Conservation (phyloP, 805 yeast species). For the Saturnispora quitensis region DNA sequence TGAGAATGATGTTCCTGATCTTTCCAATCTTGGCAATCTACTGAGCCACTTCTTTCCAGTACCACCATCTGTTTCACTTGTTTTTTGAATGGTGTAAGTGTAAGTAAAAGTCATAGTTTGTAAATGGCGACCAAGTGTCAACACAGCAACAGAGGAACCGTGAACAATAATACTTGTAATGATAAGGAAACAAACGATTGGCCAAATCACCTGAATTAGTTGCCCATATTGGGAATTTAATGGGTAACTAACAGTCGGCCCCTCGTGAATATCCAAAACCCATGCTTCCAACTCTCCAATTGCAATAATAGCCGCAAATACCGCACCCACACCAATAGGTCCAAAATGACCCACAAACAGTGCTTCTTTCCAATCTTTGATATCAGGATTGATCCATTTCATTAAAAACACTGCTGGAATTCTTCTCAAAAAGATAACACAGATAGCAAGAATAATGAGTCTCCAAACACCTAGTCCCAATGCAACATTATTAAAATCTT, state of each 20-base stretch:
- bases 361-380: constrained; percentile 59
- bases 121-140: constrained; percentile 71
- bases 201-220: constrained; percentile 35
- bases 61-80: constrained; percentile 40
- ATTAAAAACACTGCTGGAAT: constrained; percentile 47
- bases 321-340: constrained; percentile 51
- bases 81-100: constrained; percentile 70
- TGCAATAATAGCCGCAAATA: constrained; percentile 29
- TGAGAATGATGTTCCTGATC: constrained; percentile 65
- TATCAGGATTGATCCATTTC: constrained; percentile 52
- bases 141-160: constrained; percentile 51
- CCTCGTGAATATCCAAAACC: constrained; percentile 29
- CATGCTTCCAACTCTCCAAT: constrained; percentile 28
- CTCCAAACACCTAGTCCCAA: constrained; percentile 47
- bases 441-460: constrained; percentile 41
- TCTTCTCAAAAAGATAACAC: constrained; percentile 41
- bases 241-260: constrained; percentile 28
- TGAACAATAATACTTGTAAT: constrained; percentile 50
- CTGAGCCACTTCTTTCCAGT: constrained; percentile 52
- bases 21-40: constrained; percentile 73
- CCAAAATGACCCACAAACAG: constrained; percentile 69
- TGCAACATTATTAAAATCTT: constrained; percentile 37
- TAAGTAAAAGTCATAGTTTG: constrained; percentile 89
- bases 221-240: constrained; percentile 20
- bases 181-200: constrained; percentile 43